Evolutionary conservation across 768 basidiomycete genomes (phyloP), one percentile per base, ranked within the genome.

Genomic region (Coprinopsis sp.): DNA sequence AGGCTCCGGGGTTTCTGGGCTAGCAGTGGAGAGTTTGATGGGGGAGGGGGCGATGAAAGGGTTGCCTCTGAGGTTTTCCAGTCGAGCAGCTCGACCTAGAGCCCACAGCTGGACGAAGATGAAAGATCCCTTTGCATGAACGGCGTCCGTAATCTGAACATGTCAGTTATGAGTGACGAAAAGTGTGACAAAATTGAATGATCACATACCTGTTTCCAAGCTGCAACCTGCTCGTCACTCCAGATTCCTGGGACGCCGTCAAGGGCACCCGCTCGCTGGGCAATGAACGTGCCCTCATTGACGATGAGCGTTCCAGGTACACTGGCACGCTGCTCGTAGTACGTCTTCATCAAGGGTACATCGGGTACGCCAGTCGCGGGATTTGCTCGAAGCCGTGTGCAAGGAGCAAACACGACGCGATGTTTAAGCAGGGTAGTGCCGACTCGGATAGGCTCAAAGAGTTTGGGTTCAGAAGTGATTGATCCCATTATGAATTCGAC

Each of bases 261-360:
- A 41, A 57, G 64, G 1, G 67, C 61, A 47, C 66, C 53, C 4
- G 46, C 47, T 12, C 70, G 54, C 1, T 62, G 58, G 0, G 74
- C 70, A 37, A 87, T 74, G 39, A 73, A 63, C 1, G 79, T 79
- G 0, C 69, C 81, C 60, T 87, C 82, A 2, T 78, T 62, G 49
- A 87, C 71, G 37, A 80, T 60, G 6, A 84, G 61, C 0, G 76
- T 81, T 0, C 82, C 81, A 0, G 75, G 71, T 0, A 59, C 54
- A 23, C 65, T 64, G 4, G 64, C 68, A 0, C 79, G 70, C 53
- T 80, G 79, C 2, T 60, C 44, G 52, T 79, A 81, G 57, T 78
- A 79, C 14, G 66, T 62, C 31, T 64, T 58, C 18, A 66, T 64
- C 3, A 73, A 50, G 7, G 47, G 65, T 2, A 67, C 43, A 11